These are phyloP conservation scores for Raffaelea arxii DNA, from an alignment of 2,329 filamentous ascomycete species.

Conservation along the genomic window DNA sequence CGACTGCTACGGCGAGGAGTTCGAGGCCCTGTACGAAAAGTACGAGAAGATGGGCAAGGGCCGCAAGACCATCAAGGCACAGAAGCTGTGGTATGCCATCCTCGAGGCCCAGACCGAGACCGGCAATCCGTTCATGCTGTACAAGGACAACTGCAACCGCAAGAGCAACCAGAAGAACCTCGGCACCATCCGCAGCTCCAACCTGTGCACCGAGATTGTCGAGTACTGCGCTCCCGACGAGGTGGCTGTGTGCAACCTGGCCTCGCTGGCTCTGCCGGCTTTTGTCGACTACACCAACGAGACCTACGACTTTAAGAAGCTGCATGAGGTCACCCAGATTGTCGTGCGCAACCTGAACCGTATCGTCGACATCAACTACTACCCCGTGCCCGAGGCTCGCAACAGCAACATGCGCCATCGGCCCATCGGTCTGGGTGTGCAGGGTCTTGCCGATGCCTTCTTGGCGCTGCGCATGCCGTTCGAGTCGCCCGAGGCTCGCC, in stretches of 20 bases:
- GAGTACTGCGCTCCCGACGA: conserved; percentile 97
- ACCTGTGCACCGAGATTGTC: conserved; percentile 96
- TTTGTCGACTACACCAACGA: conserved; percentile 81
- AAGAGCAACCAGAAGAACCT: conserved; percentile 99
- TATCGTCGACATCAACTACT: conserved; percentile 97
- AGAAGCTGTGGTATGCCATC: conserved; percentile 99
- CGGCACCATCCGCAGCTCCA: conserved; percentile 95
- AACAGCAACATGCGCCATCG: conserved; percentile 97
- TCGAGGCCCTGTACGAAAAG: conserved; percentile 85
- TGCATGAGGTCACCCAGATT: conserved; percentile 88
- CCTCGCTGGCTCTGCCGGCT: conserved; percentile 82
- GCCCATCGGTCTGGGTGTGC: conserved; percentile 92
- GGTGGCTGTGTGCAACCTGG: conserved; percentile 97
- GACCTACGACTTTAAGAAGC: conserved; percentile 89
- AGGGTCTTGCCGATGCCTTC: conserved; percentile 97
- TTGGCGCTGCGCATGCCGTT: conserved; percentile 93
- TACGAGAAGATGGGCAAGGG: conserved; percentile 86
- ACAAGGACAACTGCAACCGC: conserved; percentile 96
- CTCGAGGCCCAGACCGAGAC: conserved; percentile 98
- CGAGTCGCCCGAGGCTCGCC: conserved; percentile 85
- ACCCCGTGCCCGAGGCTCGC: conserved; percentile 86
- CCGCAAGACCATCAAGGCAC: conserved; percentile 85
- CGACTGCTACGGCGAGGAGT: conserved; percentile 95
- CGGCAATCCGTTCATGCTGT: conserved; percentile 98
- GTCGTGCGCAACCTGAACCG: conserved; percentile 94